Conservation (phyloP, 495 filamentous ascomycete species). For the Aspergillus hancockii region DNA sequence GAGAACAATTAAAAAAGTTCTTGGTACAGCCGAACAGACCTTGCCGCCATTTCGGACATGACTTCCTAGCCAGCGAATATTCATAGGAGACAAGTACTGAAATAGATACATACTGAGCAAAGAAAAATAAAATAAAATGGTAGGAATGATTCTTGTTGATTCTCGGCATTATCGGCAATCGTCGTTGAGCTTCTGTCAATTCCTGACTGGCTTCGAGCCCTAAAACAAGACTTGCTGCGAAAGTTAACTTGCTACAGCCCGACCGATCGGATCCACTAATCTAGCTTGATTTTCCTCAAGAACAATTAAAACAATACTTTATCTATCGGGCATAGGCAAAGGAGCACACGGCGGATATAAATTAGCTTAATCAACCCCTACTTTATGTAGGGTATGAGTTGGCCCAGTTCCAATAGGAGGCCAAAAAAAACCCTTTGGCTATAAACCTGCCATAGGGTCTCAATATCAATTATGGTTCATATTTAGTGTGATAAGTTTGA, state of each 20-base stretch:
- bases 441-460: background rate
- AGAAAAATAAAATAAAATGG: no score
- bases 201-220: background rate
- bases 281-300: conserved; percentile 15
- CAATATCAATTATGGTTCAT: background rate
- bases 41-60: conserved; percentile 8
- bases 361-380: background rate
- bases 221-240: conserved; percentile 6
- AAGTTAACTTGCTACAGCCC: conserved; percentile 21
- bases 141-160: no score
- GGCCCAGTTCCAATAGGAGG: background rate
- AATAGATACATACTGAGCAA: no score
- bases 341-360: background rate
- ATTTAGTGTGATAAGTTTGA: background rate
- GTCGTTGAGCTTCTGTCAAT: background rate
- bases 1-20: background rate
- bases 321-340: background rate
- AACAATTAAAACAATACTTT: background rate
- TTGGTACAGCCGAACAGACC: background rate
- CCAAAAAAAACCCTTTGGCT: background rate
- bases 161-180: background rate
- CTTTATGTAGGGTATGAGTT: background rate
- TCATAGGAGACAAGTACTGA: background rate
- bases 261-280: conserved; percentile 26
- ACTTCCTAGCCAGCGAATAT: conserved; percentile 12